Conservation (phyloP, 2,329 filamentous ascomycete genomes). For the Bipolaris bicolor region DNA sequence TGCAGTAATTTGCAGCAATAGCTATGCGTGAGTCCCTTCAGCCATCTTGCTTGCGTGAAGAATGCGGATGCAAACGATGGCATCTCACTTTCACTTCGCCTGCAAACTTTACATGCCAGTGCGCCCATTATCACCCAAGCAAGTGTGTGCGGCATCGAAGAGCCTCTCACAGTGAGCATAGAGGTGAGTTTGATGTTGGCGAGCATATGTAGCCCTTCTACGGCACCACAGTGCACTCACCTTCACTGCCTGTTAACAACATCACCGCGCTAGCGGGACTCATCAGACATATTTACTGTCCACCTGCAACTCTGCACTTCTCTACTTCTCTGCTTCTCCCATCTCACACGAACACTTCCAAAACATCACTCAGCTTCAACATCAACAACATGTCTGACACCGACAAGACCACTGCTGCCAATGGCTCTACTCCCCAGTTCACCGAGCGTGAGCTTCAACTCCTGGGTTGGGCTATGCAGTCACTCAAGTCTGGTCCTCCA, state of each 20-base stretch:
- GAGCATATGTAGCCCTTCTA: neutral
- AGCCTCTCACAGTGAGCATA: neutral
- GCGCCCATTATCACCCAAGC: neutral
- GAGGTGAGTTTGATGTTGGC: slow-evolving; percentile 12
- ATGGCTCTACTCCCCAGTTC: slow-evolving; percentile 28
- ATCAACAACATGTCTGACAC: slow-evolving; percentile 38
- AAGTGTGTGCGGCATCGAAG: neutral
- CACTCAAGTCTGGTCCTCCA: slow-evolving; percentile 46
- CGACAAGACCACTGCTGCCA: slow-evolving; percentile 16
- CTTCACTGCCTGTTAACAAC: slow-evolving; percentile 12
- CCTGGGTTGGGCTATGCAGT: slow-evolving; percentile 47
- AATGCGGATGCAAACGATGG: neutral
- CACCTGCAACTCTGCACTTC: neutral
- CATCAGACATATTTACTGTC: slow-evolving; percentile 1
- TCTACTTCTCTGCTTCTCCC: neutral
- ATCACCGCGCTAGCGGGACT: slow-evolving; percentile 9
- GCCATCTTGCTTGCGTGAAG: neutral
- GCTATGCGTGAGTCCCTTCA: neutral
- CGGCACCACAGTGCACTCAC: slow-evolving; percentile 17
- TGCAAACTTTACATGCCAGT: neutral
- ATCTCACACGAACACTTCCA: neutral
- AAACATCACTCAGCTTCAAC: neutral
- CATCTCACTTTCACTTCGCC: slow-evolving; percentile 6
- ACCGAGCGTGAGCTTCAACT: slow-evolving; percentile 46
- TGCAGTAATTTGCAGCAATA: too few species aligned